Evolutionary conservation across 2,329 filamentous ascomycete genomes (phyloP).

Genomic region (Apiospora hydei): DNA sequence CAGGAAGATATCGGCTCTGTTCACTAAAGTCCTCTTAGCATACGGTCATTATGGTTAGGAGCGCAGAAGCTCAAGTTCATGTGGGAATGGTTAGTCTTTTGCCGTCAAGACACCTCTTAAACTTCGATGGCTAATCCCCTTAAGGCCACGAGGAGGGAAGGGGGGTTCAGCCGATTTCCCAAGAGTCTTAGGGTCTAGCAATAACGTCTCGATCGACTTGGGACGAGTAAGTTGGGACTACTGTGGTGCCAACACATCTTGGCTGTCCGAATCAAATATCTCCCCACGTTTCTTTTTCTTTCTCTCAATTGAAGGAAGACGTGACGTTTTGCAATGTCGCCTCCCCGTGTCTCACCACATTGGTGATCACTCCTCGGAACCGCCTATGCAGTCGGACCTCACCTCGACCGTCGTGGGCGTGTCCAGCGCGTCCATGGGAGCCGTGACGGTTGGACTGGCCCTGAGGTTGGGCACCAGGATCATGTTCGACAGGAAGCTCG

Average conservation of each 20-base stretch:
- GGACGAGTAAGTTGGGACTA: constrained; percentile 1
- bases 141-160: background rate
- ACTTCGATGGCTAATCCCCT: background rate
- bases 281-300: background rate
- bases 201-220: background rate
- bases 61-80: background rate
- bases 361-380: background rate
- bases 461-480: background rate
- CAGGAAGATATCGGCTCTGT: background rate
- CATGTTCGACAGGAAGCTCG: background rate
- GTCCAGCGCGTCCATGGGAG: constrained; percentile 1
- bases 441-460: constrained; percentile 1
- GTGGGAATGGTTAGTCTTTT: background rate
- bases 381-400: constrained; percentile 1
- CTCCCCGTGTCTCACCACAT: background rate
- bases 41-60: background rate
- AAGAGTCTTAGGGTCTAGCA: background rate
- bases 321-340: background rate
- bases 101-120: background rate
- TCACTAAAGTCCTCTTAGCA: background rate
- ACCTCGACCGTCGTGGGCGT: constrained; percentile 6
- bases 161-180: background rate
- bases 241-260: background rate
- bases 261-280: background rate
- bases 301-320: background rate